Evolutionary conservation across 1,284 basidiomycete genomes (phyloP), one percentile per base, ranked within the genome.

Genomic region (Papiliotrema terrestris): DNA sequence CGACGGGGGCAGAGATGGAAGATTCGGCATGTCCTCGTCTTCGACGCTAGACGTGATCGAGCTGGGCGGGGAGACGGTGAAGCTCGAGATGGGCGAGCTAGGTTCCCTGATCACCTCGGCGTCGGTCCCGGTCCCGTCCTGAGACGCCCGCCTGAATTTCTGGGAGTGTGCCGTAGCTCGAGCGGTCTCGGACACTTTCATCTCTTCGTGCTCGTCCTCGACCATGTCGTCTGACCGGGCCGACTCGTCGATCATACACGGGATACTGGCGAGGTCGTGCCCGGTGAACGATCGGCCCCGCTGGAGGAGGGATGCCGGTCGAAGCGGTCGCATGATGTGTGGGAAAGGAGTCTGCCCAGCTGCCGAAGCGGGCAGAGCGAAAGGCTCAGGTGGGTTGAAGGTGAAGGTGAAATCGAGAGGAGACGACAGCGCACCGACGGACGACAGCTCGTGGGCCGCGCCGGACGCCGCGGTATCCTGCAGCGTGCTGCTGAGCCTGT

Each of bases 211-310:
- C 20, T 39, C 19, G 35, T 49, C 26, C 20, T 19, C 22, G 44
- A 37, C 22, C n/a, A 22, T 20, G 45, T 19, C 15, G 9, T 3
- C 47, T 3, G 32, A n/a, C 29, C 8, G 8, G 14, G 35, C 20
- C 5, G 17, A 19, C 32, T 44, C 48, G 42, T 38, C 37, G 37
- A 39, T 57, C 26, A 37, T 51, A 11, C 22, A 36, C 14, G 41
- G 46, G 29, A 45, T 26, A 41, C 20, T 22, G 23, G 42, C 35
- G 25, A 67, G 56, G 42, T 65, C 66, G n/a, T 63, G 55, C 8
- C 65, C 62, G 17, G 72, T 73, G 56, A 73, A 73, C 17, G 69
- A 72, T 9, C 63, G 60, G 19, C 72, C 72, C 15, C 72, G 59
- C 45, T 68, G 66, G 2, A 74, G 57, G 2, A 72, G 66, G 19